Evolutionary conservation across 1,284 basidiomycete genomes (phyloP).

Genomic region (Cryptococcus sp.): DNA sequence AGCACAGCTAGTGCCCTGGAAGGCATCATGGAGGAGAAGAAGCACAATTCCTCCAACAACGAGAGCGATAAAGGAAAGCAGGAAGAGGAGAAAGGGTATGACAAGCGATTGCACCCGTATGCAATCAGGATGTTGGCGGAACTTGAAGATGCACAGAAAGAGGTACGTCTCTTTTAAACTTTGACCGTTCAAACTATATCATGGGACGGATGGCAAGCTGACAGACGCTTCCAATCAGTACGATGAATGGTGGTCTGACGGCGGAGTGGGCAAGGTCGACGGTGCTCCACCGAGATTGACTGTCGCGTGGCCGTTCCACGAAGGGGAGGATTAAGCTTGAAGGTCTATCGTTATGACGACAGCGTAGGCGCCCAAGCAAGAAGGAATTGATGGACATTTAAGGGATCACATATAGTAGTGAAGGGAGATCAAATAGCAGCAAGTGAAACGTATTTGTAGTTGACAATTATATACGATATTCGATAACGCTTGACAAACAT

Average conservation of each 20-base stretch:
- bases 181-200: no score
- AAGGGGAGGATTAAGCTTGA: conserved; percentile 45
- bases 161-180: conserved; percentile 34
- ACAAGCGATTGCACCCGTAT: conserved; percentile 53
- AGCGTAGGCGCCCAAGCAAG: no score
- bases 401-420: neutral
- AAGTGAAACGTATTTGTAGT: neutral
- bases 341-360: neutral
- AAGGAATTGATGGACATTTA: no score
- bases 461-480: no score
- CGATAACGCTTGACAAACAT: no score
- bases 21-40: conserved; percentile 23
- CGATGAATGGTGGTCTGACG: conserved; percentile 54
- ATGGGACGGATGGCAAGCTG: conserved; percentile 8
- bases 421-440: neutral
- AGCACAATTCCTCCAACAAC: conserved; percentile 3
- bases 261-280: conserved; percentile 50
- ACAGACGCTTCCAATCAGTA: conserved; percentile 28
- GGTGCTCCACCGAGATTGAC: conserved; percentile 52
- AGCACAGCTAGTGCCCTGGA: conserved; percentile 47
- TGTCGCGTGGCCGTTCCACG: conserved; percentile 54
- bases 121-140: conserved; percentile 56
- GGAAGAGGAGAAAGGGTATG: conserved; percentile 37
- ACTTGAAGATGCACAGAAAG: conserved; percentile 56
- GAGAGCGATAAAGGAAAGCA: conserved; percentile 2